phyloP scores from a whole-genome alignment of 805 yeast species.

The Sugiyamaella qingdaonensis region DNA sequence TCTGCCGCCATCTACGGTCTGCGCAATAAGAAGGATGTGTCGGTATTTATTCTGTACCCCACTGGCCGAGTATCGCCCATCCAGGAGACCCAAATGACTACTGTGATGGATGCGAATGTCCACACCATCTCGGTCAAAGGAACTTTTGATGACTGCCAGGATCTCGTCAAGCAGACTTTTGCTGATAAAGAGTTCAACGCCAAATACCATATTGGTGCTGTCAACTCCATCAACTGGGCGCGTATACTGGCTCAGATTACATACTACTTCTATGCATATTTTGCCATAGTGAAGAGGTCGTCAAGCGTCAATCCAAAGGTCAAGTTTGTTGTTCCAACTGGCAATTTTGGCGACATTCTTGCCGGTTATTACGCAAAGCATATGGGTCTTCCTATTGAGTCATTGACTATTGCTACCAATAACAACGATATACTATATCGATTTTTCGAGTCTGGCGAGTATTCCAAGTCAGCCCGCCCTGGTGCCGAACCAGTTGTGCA shows the following conservation, averaged over 20 bases:
- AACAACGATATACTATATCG: constrained; percentile 93
- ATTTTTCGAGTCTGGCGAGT: constrained; percentile 80
- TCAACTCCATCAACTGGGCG: constrained; percentile 98
- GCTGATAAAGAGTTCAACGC: constrained; percentile 85
- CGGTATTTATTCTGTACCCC: constrained; percentile 93
- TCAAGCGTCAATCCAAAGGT: constrained; percentile 24
- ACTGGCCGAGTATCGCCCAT: constrained; percentile 96
- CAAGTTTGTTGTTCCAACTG: constrained; percentile 87
- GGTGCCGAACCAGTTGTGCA: constrained; percentile 59
- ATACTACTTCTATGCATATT: constrained; percentile 89
- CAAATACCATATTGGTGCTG: constrained; percentile 93
- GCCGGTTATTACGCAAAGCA: constrained; percentile 93
- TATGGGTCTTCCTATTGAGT: constrained; percentile 91
- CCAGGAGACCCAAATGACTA: constrained; percentile 98
- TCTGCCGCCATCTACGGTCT: constrained; percentile 98
- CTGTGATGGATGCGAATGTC: constrained; percentile 86
- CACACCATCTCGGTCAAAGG: constrained; percentile 95
- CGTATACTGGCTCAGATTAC: constrained; percentile 97
- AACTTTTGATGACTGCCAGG: constrained; percentile 98
- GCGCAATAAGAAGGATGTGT: constrained; percentile 95
- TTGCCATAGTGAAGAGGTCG: constrained; percentile 47
- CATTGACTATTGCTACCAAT: constrained; percentile 89
- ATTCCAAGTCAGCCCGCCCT: constrained; percentile 54
- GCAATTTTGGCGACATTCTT: constrained; percentile 96
- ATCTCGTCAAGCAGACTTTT: constrained; percentile 86